Percentiles rank a stretch among this genome's conserved stretches.
phyloP scores from a whole-genome alignment of 2,329 filamentous ascomycete species.

The Ophiostoma perfectum region DNA sequence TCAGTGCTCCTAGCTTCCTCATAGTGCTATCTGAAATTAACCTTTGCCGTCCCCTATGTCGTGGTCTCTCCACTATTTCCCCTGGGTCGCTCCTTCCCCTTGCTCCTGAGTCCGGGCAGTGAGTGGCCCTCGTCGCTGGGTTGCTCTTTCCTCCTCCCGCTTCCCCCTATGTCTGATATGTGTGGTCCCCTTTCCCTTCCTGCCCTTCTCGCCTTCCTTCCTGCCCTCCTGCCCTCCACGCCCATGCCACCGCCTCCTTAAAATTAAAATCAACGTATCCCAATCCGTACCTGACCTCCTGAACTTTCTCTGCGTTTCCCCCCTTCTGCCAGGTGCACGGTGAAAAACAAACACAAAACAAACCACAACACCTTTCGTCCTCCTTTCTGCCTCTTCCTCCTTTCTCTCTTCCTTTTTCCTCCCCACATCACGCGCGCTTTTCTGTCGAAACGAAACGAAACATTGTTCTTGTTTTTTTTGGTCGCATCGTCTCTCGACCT shows the following conservation, averaged over 20 bases:
- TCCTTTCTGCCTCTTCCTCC: slow-evolving; percentile 1
- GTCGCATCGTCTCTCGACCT: slow-evolving; percentile 15
- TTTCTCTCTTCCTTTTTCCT: slow-evolving; percentile 14
- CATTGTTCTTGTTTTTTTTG: slow-evolving; percentile 16
- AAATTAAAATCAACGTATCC: slow-evolving; percentile 25
- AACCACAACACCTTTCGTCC: slow-evolving; percentile 17
- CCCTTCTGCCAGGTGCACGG: slow-evolving; percentile 22
- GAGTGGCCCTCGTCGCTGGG: background rate
- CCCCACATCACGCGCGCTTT: slow-evolving; percentile 16
- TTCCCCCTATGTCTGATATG: background rate
- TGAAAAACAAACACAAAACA: slow-evolving; percentile 22
- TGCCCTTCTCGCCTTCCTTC: slow-evolving; percentile 5
- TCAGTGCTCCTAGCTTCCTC: background rate
- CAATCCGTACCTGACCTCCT: slow-evolving; percentile 23
- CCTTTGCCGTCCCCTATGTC: slow-evolving; percentile 18
- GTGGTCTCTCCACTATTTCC: slow-evolving; percentile 17
- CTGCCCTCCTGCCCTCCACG: slow-evolving; percentile 15
- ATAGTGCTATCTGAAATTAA: slow-evolving; percentile 18
- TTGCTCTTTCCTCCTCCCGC: slow-evolving; percentile 15
- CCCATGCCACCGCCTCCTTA: slow-evolving; percentile 27
- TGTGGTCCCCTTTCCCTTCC: background rate
- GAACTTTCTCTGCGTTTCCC: slow-evolving; percentile 10
- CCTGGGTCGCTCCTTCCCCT: slow-evolving; percentile 15
- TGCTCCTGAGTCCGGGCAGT: slow-evolving; percentile 13
- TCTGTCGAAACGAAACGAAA: slow-evolving; percentile 26